Evolutionary conservation across 306 rosid species (phyloP), one percentile per base, ranked within the genome.

Genomic region (Aeschynomene evenia): DNA sequence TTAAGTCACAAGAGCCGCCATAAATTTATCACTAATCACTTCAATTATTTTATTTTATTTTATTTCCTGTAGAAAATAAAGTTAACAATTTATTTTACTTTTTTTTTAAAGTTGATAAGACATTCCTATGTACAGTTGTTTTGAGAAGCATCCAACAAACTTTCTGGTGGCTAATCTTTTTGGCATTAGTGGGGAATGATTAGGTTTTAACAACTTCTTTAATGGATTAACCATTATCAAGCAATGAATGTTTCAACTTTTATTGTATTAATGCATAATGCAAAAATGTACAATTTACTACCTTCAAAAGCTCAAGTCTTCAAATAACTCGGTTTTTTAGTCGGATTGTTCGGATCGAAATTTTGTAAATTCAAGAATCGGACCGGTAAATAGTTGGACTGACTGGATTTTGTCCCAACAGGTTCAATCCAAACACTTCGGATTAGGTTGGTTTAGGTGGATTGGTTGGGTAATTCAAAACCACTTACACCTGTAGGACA

Each of bases 41-140:
- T 37, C 48, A 60, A n/a, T n/a, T n/a, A n/a, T n/a, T n/a, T n/a
- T n/a, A n/a, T n/a, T n/a, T n/a, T n/a, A n/a, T 22, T 74, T 57
- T 70, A 50, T 51, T 51, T 51, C 15, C 72, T 54, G 23, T 45
- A 43, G 70, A 40, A n/a, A 75, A 68, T 65, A 65, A 84, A 75
- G 33, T 79, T 43, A 2, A 63, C 56, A 71, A 45, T 61, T 68
- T 79, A 70, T 75, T 78, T 45, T 23, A 72, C 74, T 58, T 78
- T 82, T 7, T 58, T 78, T 82, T 7, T 0, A 46, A 71, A 71
- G 31, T 81, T 80, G 87, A 74, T 43, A 65, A 75, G 73, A 80
- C 72, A 69, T 77, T 36, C 28, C 58, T 55, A 56, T 49, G 23
- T 19, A 63, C 70, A 76, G 53, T 58, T 69, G 40, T 71, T 72